Evolutionary conservation across 1,284 basidiomycete species (phyloP), one percentile per base, ranked within the genome.

Genomic region (Megacollybia platyphylla): DNA sequence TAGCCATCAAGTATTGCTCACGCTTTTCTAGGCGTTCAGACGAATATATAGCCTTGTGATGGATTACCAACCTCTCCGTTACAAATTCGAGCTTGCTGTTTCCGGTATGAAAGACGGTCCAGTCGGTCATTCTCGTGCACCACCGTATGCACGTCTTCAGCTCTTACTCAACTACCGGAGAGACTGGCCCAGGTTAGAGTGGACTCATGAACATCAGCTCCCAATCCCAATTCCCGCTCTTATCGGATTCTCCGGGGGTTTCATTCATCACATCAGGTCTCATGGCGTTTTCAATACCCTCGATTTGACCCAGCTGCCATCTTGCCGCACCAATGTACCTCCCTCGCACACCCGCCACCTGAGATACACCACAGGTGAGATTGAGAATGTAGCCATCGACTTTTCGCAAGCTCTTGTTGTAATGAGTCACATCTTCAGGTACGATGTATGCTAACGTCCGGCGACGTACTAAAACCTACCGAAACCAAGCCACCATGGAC

Each of bases 71-170:
- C 61, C 63, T 26, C 66, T 78, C 43, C 66, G 65, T 34, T 77
- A 77, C 56, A 65, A 63, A 45, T 66, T 68, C 51, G 73, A 77
- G 49, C 63, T 77, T 28, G 71, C 67, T 11, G 46, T 66, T n/a
- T 60, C 66, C 41, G 73, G 72, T 35, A 71, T 74, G 70, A 65
- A 59, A 49, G 71, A 77, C 48, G 74, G 75, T 1, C 60, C 64
- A 36, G 61, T 60, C 29, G 57, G 63, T 13, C 56, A 60, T 43
- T 54, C 59, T 41, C 52, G 57, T 17, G 59, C 62, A 10, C 58
- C 64, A 18, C 58, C 62, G 27, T 46, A 59, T 34, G 56, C 58
- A 26, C 68, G 73, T 44, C 64, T 74, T 41, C 65, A 70, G 46
- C 58, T 73, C 41, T 61, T 77, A 36, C 52, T 63, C 42, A 58